Conservation (phyloP, 805 yeast species). For the Helenozyma baotianmanensis region DNA sequence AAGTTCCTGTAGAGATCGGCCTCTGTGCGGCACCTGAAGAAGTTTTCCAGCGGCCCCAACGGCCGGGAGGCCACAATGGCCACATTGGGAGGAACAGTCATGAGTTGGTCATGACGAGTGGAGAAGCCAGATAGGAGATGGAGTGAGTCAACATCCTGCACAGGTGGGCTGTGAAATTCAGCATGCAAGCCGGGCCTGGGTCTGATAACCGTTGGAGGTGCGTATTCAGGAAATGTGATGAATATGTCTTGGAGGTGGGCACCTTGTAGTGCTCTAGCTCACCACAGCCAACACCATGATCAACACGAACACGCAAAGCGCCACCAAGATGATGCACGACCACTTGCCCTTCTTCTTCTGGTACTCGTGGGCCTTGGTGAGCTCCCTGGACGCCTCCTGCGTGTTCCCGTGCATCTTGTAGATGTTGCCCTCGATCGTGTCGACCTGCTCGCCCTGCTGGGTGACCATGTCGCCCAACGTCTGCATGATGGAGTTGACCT, state of each 20-base stretch:
- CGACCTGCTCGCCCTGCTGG: constrained; percentile 83
- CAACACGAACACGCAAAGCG: constrained; percentile 54
- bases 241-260: no score
- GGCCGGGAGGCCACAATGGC: constrained; percentile 18
- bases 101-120: constrained; percentile 29
- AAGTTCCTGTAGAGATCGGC: constrained; percentile 29
- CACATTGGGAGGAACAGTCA: constrained; percentile 28
- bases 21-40: constrained; percentile 30
- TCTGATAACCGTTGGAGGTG: no score
- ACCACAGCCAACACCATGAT: constrained; percentile 54
- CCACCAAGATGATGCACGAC: constrained; percentile 61
- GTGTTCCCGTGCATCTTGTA: constrained; percentile 58
- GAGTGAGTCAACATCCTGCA: no score
- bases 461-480: constrained; percentile 73
- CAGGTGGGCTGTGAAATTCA: no score
- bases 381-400: constrained; percentile 65
- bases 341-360: constrained; percentile 69
- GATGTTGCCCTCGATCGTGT: constrained; percentile 78
- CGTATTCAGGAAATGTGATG: no score
- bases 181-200: no score
- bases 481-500: constrained; percentile 79
- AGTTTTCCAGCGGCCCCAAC: constrained; percentile 29
- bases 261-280: no score
- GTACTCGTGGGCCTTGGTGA: constrained; percentile 68
- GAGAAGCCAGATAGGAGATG: no score